phyloP scores from a whole-genome alignment of 2,329 filamentous ascomycete genomes.

The Fusarium pilosicola region DNA sequence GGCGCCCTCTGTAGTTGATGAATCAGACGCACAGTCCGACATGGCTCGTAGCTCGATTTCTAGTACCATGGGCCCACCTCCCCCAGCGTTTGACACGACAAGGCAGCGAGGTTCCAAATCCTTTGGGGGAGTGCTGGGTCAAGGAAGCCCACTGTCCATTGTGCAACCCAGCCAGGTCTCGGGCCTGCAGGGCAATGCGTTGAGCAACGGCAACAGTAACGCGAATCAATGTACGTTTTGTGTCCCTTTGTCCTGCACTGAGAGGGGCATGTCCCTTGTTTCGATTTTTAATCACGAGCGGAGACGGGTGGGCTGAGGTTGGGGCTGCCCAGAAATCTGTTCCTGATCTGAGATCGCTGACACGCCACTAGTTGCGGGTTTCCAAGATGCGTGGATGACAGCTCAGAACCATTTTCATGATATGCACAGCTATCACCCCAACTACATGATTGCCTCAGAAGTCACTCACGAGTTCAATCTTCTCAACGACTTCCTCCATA shows the following conservation, averaged over 20 bases:
- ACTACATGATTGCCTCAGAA: conserved; percentile 93
- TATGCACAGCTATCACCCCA: conserved; percentile 92
- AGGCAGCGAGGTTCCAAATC: conserved; percentile 54
- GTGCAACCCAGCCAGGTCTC: conserved; percentile 77
- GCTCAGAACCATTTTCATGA: conserved; percentile 82
- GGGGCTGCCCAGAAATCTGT: conserved; percentile 33
- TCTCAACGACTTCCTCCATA: conserved; percentile 95
- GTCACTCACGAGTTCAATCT: conserved; percentile 97
- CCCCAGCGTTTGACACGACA: conserved; percentile 55
- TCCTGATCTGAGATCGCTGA: conserved; percentile 41
- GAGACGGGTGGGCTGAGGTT: conserved; percentile 39
- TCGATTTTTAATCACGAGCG: conserved; percentile 40
- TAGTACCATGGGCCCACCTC: conserved; percentile 64
- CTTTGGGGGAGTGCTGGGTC: conserved; percentile 58
- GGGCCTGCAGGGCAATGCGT: conserved; percentile 70
- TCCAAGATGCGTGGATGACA: conserved; percentile 83
- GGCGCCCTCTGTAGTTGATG: conserved; percentile 65
- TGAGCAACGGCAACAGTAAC: conserved; percentile 64
- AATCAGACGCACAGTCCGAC: conserved; percentile 65
- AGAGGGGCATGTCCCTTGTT: conserved; percentile 34
- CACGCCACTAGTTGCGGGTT: conserved; percentile 72
- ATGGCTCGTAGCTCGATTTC: conserved; percentile 65
- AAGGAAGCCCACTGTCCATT: conserved; percentile 69
- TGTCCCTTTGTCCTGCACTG: conserved; percentile 35
- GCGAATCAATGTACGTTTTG: conserved; percentile 78